A percentile compares a stretch with the other conserved stretches of the same genome.
phyloP scores from a whole-genome alignment of 495 filamentous ascomycete species.

The Stereocaulon alpinum region DNA sequence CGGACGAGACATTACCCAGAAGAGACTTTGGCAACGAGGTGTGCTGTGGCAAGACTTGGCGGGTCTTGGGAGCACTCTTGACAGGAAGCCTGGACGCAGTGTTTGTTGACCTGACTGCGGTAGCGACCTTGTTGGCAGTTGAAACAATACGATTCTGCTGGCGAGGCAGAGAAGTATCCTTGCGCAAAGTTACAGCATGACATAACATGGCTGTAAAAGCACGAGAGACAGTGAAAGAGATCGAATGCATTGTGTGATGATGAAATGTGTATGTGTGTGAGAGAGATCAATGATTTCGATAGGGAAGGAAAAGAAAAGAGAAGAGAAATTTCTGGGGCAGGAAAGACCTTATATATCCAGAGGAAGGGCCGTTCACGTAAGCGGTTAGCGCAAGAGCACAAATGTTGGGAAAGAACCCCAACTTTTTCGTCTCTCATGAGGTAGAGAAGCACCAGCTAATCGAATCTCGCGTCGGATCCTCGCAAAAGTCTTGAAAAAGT shows the following conservation, averaged over 20 bases:
- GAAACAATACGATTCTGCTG: background rate
- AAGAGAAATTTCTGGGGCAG: background rate
- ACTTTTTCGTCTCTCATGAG: too few species aligned
- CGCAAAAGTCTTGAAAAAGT: too few species aligned
- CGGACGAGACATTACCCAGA: background rate
- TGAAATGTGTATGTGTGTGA: background rate
- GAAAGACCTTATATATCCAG: background rate
- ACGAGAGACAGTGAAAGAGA: background rate
- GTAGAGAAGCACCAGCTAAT: too few species aligned
- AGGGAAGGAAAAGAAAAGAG: background rate
- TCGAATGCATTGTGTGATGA: conserved; percentile 3
- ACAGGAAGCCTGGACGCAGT: conserved; percentile 6
- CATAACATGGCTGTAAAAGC: background rate
- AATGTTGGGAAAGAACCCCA: background rate
- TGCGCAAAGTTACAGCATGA: background rate
- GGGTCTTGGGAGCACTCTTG: background rate
- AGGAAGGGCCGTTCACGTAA: background rate
- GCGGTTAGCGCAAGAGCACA: background rate
- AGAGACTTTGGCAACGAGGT: background rate
- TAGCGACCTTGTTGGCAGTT: background rate
- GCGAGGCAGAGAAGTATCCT: background rate
- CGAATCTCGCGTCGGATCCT: too few species aligned
- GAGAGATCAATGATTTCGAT: background rate
- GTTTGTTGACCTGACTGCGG: background rate
- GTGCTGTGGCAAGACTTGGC: conserved; percentile 1